A percentile compares a stretch with the other conserved stretches of the same genome.
Evolutionary conservation across 2,329 filamentous ascomycete species (phyloP).

Genomic region (Cucurbitaria berberidis): DNA sequence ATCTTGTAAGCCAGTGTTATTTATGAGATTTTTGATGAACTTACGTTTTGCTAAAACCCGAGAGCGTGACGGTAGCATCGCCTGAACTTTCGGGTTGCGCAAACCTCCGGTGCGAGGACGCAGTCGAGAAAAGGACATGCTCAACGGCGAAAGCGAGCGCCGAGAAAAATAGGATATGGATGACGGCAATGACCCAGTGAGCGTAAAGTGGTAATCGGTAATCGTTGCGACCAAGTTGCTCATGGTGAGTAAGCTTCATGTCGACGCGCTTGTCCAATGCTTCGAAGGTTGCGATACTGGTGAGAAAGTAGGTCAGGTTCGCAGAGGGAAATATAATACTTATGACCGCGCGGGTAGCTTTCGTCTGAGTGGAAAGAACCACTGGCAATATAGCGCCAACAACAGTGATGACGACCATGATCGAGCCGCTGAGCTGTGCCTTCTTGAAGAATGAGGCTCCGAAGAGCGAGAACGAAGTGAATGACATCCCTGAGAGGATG

Average conservation of each 20-base stretch:
- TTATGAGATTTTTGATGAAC: neutral
- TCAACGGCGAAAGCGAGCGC: conserved; percentile 28
- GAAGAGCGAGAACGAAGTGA: conserved; percentile 32
- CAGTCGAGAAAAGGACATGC: conserved; percentile 26
- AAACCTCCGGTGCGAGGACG: conserved; percentile 45
- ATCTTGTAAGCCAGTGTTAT: neutral
- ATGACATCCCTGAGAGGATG: conserved; percentile 29
- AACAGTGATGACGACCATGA: conserved; percentile 27
- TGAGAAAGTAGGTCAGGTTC: conserved; percentile 36
- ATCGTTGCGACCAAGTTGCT: conserved; percentile 2
- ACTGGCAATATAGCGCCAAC: conserved; percentile 30
- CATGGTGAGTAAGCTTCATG: conserved; percentile 10
- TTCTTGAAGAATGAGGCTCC: conserved; percentile 34
- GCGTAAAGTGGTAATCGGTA: conserved; percentile 26
- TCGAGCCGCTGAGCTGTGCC: conserved; percentile 33
- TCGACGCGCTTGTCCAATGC: conserved; percentile 12
- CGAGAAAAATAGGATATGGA: conserved; percentile 32
- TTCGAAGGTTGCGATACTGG: conserved; percentile 28
- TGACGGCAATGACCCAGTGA: conserved; percentile 27
- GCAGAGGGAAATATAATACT: conserved; percentile 30
- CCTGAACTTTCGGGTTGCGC: conserved; percentile 3
- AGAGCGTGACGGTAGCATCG: conserved; percentile 50
- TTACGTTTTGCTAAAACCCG: conserved; percentile 29
- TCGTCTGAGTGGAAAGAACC: conserved; percentile 21
- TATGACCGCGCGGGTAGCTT: conserved; percentile 10